These are phyloP conservation scores for Trametes maxima DNA, from an alignment of 768 basidiomycete genomes.

Conservation along the genomic window DNA sequence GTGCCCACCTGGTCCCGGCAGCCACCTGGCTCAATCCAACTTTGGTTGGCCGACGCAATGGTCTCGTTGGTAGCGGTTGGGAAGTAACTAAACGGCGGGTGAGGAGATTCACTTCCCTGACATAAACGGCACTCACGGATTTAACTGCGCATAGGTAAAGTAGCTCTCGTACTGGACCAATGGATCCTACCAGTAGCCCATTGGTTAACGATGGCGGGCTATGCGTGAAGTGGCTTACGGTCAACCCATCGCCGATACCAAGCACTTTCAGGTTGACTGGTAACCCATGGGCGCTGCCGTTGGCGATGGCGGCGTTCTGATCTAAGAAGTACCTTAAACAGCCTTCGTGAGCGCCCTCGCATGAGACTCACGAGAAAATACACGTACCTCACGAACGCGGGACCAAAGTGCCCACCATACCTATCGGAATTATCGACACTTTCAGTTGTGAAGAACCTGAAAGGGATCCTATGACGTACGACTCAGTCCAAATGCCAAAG, in stretches of 20 bases:
- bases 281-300: slow-evolving; percentile 45
- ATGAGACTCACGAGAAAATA: background rate
- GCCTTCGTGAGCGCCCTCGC: background rate
- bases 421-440: background rate
- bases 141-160: slow-evolving; percentile 53
- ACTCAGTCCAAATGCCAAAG: slow-evolving; percentile 67
- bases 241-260: slow-evolving; percentile 67
- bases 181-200: slow-evolving; percentile 30
- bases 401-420: slow-evolving; percentile 44
- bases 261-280: slow-evolving; percentile 58
- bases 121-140: slow-evolving; percentile 36
- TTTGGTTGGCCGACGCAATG: slow-evolving; percentile 43
- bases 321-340: slow-evolving; percentile 48
- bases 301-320: slow-evolving; percentile 57
- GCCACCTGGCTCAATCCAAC: slow-evolving; percentile 47
- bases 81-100: slow-evolving; percentile 42
- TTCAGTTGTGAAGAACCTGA: background rate
- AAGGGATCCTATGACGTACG: slow-evolving; percentile 32
- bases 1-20: slow-evolving; percentile 52
- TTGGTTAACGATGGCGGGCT: background rate
- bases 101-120: background rate
- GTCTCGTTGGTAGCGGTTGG: slow-evolving; percentile 48
- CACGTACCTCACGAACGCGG: slow-evolving; percentile 35
- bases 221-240: slow-evolving; percentile 39
- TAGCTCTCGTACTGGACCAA: slow-evolving; percentile 60